phyloP scores from a whole-genome alignment of 371 early-diverging fungal genomes.

The Mucor circinelloides region DNA sequence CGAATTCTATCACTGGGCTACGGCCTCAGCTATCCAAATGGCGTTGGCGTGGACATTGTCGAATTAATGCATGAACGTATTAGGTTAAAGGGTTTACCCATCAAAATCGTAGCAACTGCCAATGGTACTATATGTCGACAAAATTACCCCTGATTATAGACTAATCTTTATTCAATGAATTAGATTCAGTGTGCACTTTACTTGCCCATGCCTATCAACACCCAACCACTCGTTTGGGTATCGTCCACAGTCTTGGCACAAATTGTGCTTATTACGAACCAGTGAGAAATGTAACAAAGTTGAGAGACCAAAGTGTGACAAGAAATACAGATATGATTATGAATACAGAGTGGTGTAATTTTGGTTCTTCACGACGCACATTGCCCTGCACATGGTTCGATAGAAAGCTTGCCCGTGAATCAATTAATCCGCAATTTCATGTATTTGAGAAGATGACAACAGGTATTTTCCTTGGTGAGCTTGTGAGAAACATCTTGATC shows the following conservation, averaged over 20 bases:
- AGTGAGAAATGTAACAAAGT: constrained; percentile 73
- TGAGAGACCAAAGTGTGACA: constrained; percentile 29
- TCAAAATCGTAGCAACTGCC: constrained; percentile 53
- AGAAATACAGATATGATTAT: constrained; percentile 77
- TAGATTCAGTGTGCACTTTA: constrained; percentile 91
- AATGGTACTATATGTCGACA: constrained; percentile 61
- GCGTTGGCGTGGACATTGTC: constrained; percentile 49
- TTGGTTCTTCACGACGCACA: constrained; percentile 73
- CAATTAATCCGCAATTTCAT: constrained; percentile 78
- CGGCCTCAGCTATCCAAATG: constrained; percentile 49
- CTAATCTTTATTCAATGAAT: neutral
- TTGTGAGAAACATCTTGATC: constrained; percentile 76
- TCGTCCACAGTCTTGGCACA: constrained; percentile 94
- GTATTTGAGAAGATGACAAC: constrained; percentile 95
- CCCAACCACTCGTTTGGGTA: constrained; percentile 83
- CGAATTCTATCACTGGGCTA: constrained; percentile 42
- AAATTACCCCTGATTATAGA: neutral
- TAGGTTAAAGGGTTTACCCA: constrained; percentile 40
- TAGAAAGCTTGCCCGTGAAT: constrained; percentile 74
- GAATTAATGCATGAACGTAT: constrained; percentile 48
- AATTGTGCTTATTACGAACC: constrained; percentile 93
- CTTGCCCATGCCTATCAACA: constrained; percentile 86
- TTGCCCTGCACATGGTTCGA: constrained; percentile 89
- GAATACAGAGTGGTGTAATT: constrained; percentile 89
- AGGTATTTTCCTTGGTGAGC: constrained; percentile 94